Evolutionary conservation across 2,329 filamentous ascomycete genomes (phyloP), one percentile per base, ranked within the genome.

Genomic region (Stachybotrys elegans): DNA sequence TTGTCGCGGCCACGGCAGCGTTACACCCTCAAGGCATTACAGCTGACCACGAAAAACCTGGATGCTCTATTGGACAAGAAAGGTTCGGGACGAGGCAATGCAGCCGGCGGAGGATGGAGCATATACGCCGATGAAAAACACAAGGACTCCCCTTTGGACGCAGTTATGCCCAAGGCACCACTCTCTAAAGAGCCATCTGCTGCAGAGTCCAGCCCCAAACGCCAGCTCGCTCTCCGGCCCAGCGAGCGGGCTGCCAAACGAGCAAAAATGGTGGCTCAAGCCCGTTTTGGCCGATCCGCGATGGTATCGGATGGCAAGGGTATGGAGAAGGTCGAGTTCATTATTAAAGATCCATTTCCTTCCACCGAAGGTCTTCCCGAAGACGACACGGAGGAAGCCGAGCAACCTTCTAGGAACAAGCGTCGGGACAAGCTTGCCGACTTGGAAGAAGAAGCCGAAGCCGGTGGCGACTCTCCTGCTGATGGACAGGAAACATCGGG

Each of bases 101-200:
- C 77, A 1, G 86, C 87, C 3, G 81, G 80, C 19, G 90, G 88
- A 2, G 88, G 86, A 5, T 95, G 89, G 81, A 80, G 81, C 53
- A 76, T 90, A 19, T 95, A 94, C 58, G 78, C 84, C 5, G 80
- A 86, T 47, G 82, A 82, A 63, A 68, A 63, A 49, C 65, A 57
- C 40, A 71, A 67, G 20, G 71, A 75, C 42, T 78, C 74, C 17
- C 81, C 81, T 4, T 57, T 85, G 13, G 76, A 81, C 49, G 65
- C 68, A 1, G 56, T 72, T 5, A 55, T 78, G 21, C 76, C 75
- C 1, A 69, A 61, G 20, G 72, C 67, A 11, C 72, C 74, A 1
- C 54, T 75, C 4, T 72, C 72, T 14, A 51, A 49, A 40, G 55
- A 56, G 25, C 51, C 59, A 4, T 62, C 57, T 3, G 47, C 49